phyloP scores from a whole-genome alignment of 1,139 yeast genomes.

The Diutina rugosa region DNA sequence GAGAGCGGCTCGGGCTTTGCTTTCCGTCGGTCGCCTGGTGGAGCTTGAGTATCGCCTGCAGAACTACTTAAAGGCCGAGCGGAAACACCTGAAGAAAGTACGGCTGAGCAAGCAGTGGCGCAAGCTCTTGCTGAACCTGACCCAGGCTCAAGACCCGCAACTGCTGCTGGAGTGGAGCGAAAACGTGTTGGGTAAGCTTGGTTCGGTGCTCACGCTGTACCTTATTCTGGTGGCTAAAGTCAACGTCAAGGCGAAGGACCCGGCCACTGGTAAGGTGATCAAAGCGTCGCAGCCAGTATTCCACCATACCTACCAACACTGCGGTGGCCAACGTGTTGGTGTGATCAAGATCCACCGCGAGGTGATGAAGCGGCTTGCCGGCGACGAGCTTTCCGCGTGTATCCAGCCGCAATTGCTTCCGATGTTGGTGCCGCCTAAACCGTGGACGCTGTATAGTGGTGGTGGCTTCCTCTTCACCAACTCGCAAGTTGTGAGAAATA shows the following conservation, averaged over 20 bases:
- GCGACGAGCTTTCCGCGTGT: constrained; percentile 51
- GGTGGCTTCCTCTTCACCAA: constrained; percentile 76
- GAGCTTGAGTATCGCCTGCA: constrained; percentile 76
- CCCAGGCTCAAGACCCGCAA: constrained; percentile 12
- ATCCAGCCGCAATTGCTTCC: constrained; percentile 87
- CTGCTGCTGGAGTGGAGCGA: constrained; percentile 26
- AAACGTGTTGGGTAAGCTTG: constrained; percentile 63
- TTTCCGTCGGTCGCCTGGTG: constrained; percentile 71
- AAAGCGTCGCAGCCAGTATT: constrained; percentile 81
- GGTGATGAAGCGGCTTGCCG: constrained; percentile 52
- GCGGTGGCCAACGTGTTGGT: constrained; percentile 71
- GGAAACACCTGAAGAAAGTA: constrained; percentile 24
- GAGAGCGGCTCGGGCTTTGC: constrained; percentile 73
- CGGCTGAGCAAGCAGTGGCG: constrained; percentile 27
- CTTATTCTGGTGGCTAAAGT: constrained; percentile 76
- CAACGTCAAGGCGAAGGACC: constrained; percentile 65
- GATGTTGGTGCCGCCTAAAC: constrained; percentile 80
- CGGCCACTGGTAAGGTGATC: constrained; percentile 54
- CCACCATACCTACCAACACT: constrained; percentile 75
- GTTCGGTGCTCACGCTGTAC: constrained; percentile 65
- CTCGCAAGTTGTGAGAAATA: constrained; percentile 56
- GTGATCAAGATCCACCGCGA: constrained; percentile 65
- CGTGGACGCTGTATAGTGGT: constrained; percentile 69
- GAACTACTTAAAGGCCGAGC: constrained; percentile 44
- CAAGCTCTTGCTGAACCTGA: constrained; percentile 22